Conservation (phyloP, 192 early-diverging fungal genomes). For the Coemansia umbellata region DNA sequence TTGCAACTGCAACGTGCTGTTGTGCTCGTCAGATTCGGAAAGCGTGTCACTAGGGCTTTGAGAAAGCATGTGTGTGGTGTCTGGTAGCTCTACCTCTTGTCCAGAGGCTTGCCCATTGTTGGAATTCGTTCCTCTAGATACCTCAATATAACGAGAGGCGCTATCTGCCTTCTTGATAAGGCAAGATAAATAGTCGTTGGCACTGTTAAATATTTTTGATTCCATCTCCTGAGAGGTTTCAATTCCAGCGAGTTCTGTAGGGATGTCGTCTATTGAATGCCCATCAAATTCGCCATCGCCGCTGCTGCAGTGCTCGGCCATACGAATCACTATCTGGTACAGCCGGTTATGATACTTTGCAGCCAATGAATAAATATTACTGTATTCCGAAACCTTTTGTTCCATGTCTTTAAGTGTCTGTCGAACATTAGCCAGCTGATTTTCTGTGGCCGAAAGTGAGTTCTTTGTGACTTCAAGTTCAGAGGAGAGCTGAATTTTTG, state of each 20-base stretch:
- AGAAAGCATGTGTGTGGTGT: neutral
- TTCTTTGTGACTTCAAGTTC: neutral
- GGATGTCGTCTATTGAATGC: neutral
- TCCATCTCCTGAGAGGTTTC: neutral
- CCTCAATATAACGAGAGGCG: neutral
- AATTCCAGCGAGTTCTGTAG: neutral
- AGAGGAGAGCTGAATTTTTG: neutral
- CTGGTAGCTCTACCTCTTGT: neutral
- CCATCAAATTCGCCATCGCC: neutral
- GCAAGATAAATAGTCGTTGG: neutral
- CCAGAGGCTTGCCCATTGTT: conserved; percentile 6
- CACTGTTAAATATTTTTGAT: neutral
- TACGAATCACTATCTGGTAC: neutral
- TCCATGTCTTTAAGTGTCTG: conserved; percentile 37
- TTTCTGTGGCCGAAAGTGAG: neutral
- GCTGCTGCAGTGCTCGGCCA: neutral
- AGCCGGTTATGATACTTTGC: conserved; percentile 4
- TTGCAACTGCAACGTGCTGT: conserved; percentile 16
- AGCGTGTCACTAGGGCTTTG: neutral
- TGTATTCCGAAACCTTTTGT: conserved; percentile 27
- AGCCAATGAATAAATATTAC: conserved; percentile 13
- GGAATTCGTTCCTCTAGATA: neutral
- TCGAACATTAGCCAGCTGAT: conserved; percentile 9
- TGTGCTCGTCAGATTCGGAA: neutral
- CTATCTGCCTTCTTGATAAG: neutral